A percentile compares a stretch with the other conserved stretches of the same genome.
These are phyloP conservation scores for Coriolopsis trogii DNA, from an alignment of 1,284 basidiomycete species.

Conservation along the genomic window DNA sequence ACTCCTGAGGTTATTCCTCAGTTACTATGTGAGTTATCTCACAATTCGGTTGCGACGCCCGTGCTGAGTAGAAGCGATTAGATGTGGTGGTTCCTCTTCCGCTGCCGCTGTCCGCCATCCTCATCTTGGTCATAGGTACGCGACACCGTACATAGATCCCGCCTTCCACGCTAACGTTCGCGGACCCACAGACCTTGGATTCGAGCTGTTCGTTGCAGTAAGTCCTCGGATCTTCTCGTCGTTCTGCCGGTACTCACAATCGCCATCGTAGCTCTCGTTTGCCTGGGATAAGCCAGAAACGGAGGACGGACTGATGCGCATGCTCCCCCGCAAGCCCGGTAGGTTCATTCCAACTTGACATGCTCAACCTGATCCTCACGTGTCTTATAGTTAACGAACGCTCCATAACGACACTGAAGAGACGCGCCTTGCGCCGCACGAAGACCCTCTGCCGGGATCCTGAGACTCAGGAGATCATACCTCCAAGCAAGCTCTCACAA, in stretches of 20 bases:
- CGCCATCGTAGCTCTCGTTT: conserved; percentile 53
- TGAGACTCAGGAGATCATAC: conserved; percentile 51
- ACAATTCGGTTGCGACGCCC: not conserved
- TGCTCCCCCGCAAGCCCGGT: conserved; percentile 69
- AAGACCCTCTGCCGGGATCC: conserved; percentile 59
- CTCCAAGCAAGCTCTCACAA: conserved; percentile 44
- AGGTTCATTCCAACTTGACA: not conserved
- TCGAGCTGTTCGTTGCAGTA: conserved; percentile 67
- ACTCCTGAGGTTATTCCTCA: conserved; percentile 72
- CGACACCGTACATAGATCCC: not conserved
- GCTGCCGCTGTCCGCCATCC: conserved; percentile 64
- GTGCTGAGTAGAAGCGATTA: conserved; percentile 27
- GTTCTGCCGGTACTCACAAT: not conserved
- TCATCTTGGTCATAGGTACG: conserved; percentile 70
- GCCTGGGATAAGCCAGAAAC: conserved; percentile 75
- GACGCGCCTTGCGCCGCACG: conserved; percentile 57
- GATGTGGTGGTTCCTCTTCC: conserved; percentile 72
- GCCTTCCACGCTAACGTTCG: not conserved
- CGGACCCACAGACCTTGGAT: conserved; percentile 56
- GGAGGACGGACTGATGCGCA: conserved; percentile 64
- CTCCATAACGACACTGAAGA: conserved; percentile 58
- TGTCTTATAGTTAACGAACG: conserved; percentile 50
- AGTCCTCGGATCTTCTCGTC: conserved; percentile 21
- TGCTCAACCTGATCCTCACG: not conserved
- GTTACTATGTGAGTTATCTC: conserved; percentile 51